These are phyloP conservation scores for Oidiodendron maius DNA, from an alignment of 495 filamentous ascomycete genomes.

Conservation along the genomic window DNA sequence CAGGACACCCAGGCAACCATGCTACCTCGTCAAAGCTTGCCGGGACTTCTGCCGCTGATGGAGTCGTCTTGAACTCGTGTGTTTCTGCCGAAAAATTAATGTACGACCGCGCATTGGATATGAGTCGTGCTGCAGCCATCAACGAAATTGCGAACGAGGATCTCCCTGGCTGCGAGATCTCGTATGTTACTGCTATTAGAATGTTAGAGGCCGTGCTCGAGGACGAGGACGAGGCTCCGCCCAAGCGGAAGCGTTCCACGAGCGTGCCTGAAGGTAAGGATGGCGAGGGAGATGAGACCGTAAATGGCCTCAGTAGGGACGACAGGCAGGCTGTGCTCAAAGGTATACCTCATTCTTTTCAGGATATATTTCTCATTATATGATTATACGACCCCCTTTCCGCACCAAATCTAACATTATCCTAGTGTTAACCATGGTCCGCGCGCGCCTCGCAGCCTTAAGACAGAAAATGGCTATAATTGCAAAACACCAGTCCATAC, in stretches of 20 bases:
- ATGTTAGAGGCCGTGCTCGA: slow-evolving; percentile 95
- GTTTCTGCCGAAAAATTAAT: slow-evolving; percentile 94
- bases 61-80: slow-evolving; percentile 54
- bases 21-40: slow-evolving; percentile 54
- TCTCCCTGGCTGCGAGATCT: slow-evolving; percentile 82
- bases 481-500: slow-evolving; percentile 33
- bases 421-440: slow-evolving; percentile 57
- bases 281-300: slow-evolving; percentile 36
- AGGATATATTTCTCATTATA: no score
- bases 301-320: slow-evolving; percentile 60
- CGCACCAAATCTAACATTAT: slow-evolving; percentile 23
- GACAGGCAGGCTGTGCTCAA: slow-evolving; percentile 69
- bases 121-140: slow-evolving; percentile 90
- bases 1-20: slow-evolving; percentile 77
- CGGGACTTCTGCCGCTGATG: slow-evolving; percentile 47
- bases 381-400: no score
- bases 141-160: slow-evolving; percentile 93
- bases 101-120: slow-evolving; percentile 95
- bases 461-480: slow-evolving; percentile 53
- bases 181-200: slow-evolving; percentile 82
- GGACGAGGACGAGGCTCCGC: slow-evolving; percentile 62
- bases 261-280: slow-evolving; percentile 33
- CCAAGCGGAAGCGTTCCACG: slow-evolving; percentile 21
- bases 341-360: slow-evolving; percentile 39
- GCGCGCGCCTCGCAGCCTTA: slow-evolving; percentile 45